Percentiles rank a stretch among this genome's conserved stretches.
Evolutionary conservation across 192 early-diverging fungal species (phyloP).

Genomic region (Coemansia sp.): DNA sequence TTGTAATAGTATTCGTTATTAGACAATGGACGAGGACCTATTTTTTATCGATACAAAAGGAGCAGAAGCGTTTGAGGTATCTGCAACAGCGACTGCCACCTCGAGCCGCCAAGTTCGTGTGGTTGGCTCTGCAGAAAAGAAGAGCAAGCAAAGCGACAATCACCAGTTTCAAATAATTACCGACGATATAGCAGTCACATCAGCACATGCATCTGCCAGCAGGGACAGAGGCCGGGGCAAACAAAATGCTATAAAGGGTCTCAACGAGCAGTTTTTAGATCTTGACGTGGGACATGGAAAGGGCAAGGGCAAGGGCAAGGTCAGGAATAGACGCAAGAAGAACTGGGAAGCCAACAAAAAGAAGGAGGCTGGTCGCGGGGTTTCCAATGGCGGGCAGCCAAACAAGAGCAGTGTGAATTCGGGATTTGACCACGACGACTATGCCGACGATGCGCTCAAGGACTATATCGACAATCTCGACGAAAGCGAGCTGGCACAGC

Average conservation of each 20-base stretch:
- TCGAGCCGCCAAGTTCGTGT: constrained; percentile 15
- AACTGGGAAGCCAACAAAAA: constrained; percentile 7
- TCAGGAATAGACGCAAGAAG: constrained; percentile 6
- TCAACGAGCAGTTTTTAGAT: constrained; percentile 30
- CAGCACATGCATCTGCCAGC: background rate
- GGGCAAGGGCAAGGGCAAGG: constrained; percentile 5
- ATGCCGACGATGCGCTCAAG: constrained; percentile 2
- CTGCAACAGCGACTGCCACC: constrained; percentile 12
- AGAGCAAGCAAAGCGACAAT: background rate
- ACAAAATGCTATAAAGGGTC: constrained; percentile 6
- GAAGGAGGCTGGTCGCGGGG: constrained; percentile 2
- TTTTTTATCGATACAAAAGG: constrained; percentile 46
- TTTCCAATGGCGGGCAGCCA: background rate
- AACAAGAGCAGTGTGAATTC: constrained; percentile 9
- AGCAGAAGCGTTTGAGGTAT: background rate
- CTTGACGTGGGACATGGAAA: constrained; percentile 17
- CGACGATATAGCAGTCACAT: constrained; percentile 18
- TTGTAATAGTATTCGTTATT: too few relatives aligned
- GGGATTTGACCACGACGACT: background rate
- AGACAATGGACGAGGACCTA: constrained; percentile 44
- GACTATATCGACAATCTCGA: constrained; percentile 42
- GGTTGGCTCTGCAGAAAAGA: background rate
- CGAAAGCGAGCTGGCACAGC: constrained; percentile 16
- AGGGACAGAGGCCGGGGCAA: background rate
- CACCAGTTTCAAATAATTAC: constrained; percentile 14